These are phyloP conservation scores for Nicotiana tomentosiformis DNA, from an alignment of 257 asterid genomes.

Conservation along the genomic window DNA sequence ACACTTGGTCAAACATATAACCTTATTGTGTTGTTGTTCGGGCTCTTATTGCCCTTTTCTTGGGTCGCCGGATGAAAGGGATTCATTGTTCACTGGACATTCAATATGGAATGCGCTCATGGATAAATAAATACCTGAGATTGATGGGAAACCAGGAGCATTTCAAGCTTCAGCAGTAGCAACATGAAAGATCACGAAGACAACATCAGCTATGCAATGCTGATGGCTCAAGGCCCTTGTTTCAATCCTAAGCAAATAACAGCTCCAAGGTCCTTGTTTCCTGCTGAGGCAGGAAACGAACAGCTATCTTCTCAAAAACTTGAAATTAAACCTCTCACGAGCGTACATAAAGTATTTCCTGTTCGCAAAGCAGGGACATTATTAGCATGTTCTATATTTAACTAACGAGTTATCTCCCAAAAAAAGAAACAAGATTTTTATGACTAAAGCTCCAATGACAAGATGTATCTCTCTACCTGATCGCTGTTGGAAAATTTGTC, in stretches of 20 bases:
- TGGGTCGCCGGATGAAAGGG: too few species aligned
- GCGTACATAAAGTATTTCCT: neutral
- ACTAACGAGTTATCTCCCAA: neutral
- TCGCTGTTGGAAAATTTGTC: neutral
- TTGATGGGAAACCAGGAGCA: neutral
- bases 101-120: neutral
- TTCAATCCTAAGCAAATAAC: neutral
- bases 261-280: neutral
- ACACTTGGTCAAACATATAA: too few species aligned
- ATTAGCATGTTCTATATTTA: neutral
- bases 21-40: too few species aligned
- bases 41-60: too few species aligned
- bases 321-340: neutral
- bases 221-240: neutral
- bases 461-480: neutral
- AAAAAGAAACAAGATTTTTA: neutral
- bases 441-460: neutral
- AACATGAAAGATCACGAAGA: neutral
- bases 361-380: neutral
- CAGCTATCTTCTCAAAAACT: neutral
- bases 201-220: neutral
- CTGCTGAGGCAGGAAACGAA: neutral
- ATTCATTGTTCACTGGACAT: too few species aligned
- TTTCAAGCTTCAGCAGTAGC: neutral
- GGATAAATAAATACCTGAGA: neutral